These are phyloP conservation scores for Annona cherimola DNA, from an alignment of 164 flowering plant genomes.

Conservation along the genomic window DNA sequence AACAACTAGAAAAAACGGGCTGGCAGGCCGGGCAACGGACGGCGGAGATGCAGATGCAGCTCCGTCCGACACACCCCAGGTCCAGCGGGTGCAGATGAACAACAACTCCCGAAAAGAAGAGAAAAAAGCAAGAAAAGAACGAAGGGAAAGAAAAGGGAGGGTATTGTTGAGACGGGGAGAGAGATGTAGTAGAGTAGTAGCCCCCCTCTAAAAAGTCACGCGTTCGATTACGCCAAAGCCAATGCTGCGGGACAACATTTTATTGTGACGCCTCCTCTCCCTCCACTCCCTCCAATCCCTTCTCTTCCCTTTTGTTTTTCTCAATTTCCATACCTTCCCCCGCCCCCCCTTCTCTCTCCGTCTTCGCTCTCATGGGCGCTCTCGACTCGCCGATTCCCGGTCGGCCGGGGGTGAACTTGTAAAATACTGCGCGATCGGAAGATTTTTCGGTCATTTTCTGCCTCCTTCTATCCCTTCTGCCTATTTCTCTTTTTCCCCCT, in stretches of 20 bases:
- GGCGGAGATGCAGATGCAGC: too few relatives aligned
- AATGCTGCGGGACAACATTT: conserved; percentile 2
- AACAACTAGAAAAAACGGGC: too few relatives aligned
- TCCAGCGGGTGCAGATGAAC: too few relatives aligned
- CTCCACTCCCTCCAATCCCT: background rate
- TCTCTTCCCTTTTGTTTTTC: background rate
- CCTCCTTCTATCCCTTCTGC: background rate
- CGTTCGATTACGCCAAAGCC: background rate
- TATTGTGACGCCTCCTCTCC: conserved; percentile 10
- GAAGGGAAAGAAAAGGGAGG: too few relatives aligned
- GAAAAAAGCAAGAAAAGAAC: too few relatives aligned
- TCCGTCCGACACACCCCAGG: too few relatives aligned
- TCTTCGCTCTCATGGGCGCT: background rate
- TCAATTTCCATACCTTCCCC: background rate
- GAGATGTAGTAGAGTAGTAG: too few relatives aligned
- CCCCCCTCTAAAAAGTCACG: background rate
- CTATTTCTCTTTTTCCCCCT: background rate
- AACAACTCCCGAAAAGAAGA: too few relatives aligned
- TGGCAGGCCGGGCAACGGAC: too few relatives aligned
- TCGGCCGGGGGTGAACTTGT: background rate
- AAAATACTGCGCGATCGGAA: background rate
- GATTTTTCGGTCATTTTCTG: background rate
- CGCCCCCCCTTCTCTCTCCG: background rate
- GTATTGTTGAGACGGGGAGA: too few relatives aligned
- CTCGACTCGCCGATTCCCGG: background rate